Conservation (phyloP, 2,329 filamentous ascomycete species). For the Aspergillus versicolor region DNA sequence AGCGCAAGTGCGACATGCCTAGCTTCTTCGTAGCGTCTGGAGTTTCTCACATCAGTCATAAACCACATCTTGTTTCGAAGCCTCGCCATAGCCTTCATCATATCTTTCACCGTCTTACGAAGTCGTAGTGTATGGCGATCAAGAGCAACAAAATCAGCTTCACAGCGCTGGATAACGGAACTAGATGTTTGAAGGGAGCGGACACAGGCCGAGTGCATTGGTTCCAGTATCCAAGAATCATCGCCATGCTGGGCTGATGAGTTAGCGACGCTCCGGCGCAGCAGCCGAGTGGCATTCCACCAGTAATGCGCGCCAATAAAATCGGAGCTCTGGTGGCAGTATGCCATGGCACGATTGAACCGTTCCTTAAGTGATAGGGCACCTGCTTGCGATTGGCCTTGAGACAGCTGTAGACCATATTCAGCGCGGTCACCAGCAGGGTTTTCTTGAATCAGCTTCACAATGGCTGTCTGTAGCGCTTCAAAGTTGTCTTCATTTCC, state of each 20-base stretch:
- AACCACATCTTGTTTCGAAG: slow-evolving; percentile 99
- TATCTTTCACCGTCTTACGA: slow-evolving; percentile 69
- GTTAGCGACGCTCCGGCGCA: slow-evolving; percentile 62
- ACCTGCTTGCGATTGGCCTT: slow-evolving; percentile 5
- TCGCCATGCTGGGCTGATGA: slow-evolving; percentile 50
- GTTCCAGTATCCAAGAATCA: slow-evolving; percentile 71
- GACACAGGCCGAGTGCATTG: slow-evolving; percentile 62
- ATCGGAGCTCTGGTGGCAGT: slow-evolving; percentile 75
- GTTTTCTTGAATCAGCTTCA: slow-evolving; percentile 78
- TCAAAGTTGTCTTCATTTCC: slow-evolving; percentile 78
- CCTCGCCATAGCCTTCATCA: slow-evolving; percentile 71
- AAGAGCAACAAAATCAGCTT: slow-evolving; percentile 67
- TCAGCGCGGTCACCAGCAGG: slow-evolving; percentile 66
- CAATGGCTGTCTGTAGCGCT: slow-evolving; percentile 74
- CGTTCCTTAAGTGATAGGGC: slow-evolving; percentile 33
- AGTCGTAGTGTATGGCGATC: slow-evolving; percentile 79
- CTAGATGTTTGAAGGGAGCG: slow-evolving; percentile 33
- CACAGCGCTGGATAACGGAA: slow-evolving; percentile 36
- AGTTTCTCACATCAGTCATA: slow-evolving; percentile 88
- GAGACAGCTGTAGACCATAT: slow-evolving; percentile 13
- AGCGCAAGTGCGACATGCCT: slow-evolving; percentile 82
- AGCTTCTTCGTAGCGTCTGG: slow-evolving; percentile 81
- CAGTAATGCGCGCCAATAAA: slow-evolving; percentile 83
- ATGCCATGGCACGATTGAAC: slow-evolving; percentile 68
- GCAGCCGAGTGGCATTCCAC: slow-evolving; percentile 76